A percentile compares a stretch with the other conserved stretches of the same genome.
Evolutionary conservation across 441 rosid genomes (phyloP).

Genomic region (Metrosideros polymorpha): DNA sequence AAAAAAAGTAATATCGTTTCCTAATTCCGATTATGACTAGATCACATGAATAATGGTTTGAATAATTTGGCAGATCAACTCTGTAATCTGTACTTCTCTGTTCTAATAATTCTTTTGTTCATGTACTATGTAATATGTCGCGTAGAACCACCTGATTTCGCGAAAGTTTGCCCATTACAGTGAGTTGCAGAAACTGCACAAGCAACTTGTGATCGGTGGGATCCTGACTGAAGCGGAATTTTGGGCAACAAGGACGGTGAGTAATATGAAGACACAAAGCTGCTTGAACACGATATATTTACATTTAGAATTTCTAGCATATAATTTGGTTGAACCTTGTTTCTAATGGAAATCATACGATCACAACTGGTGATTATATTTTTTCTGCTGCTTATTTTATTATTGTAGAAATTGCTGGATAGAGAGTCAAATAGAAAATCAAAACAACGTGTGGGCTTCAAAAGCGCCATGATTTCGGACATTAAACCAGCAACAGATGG

Average conservation of each 20-base stretch:
- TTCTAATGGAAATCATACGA: background rate
- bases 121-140: background rate
- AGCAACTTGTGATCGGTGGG: slow-evolving; percentile 60
- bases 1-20: background rate
- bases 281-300: background rate
- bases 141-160: background rate
- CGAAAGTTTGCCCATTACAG: slow-evolving; percentile 26
- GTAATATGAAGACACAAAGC: background rate
- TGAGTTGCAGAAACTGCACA: slow-evolving; percentile 87
- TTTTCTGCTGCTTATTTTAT: slow-evolving; percentile 1
- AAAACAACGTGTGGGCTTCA: slow-evolving; percentile 68
- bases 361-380: background rate
- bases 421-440: slow-evolving; percentile 42
- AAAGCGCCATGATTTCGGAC: slow-evolving; percentile 75
- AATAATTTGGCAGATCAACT: background rate
- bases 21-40: background rate
- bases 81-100: background rate
- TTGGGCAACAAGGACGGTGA: slow-evolving; percentile 88
- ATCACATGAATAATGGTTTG: background rate
- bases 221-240: slow-evolving; percentile 77
- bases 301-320: background rate
- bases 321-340: background rate
- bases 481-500: slow-evolving; percentile 75
- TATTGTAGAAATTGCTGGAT: slow-evolving; percentile 61
- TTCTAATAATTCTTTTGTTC: background rate